Percentiles rank a stretch among this genome's conserved stretches.
These are phyloP conservation scores for Auriscalpium orientale DNA, from an alignment of 768 basidiomycete genomes.

Conservation along the genomic window DNA sequence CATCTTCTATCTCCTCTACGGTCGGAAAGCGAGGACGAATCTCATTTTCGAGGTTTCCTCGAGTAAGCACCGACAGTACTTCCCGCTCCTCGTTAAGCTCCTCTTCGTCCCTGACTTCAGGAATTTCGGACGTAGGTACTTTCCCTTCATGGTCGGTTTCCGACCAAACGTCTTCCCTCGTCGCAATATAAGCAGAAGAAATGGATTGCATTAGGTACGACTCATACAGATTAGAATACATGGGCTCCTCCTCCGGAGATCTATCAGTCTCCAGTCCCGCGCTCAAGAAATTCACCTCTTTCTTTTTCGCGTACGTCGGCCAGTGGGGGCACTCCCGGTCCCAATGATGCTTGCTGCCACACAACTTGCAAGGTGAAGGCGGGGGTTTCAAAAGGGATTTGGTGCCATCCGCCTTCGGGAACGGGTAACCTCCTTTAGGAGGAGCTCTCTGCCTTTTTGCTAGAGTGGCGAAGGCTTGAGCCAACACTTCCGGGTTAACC, in stretches of 20 bases:
- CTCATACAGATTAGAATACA: slow-evolving; percentile 14
- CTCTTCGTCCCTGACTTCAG: too few species aligned
- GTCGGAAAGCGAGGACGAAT: neutral
- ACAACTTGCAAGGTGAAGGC: slow-evolving; percentile 7
- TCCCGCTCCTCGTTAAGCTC: too few species aligned
- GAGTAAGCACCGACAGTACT: too few species aligned
- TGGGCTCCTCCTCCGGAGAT: slow-evolving; percentile 24
- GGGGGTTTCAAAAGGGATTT: neutral
- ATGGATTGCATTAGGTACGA: neutral
- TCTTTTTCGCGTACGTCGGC: slow-evolving; percentile 10
- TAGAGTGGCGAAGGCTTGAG: too few species aligned
- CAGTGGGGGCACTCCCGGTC: slow-evolving; percentile 25
- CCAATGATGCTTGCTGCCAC: slow-evolving; percentile 29
- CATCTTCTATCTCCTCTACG: neutral
- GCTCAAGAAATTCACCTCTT: slow-evolving; percentile 14
- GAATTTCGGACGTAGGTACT: too few species aligned
- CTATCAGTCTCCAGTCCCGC: slow-evolving; percentile 7
- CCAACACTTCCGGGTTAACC: too few species aligned
- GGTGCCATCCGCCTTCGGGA: neutral
- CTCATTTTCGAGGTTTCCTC: neutral
- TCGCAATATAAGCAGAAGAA: neutral
- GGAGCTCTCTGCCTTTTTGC: neutral
- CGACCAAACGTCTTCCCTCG: too few species aligned
- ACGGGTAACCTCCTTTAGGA: neutral
- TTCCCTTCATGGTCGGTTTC: too few species aligned